These are phyloP conservation scores for Nemania bipapillata DNA, from an alignment of 2,329 filamentous ascomycete species.

Conservation along the genomic window DNA sequence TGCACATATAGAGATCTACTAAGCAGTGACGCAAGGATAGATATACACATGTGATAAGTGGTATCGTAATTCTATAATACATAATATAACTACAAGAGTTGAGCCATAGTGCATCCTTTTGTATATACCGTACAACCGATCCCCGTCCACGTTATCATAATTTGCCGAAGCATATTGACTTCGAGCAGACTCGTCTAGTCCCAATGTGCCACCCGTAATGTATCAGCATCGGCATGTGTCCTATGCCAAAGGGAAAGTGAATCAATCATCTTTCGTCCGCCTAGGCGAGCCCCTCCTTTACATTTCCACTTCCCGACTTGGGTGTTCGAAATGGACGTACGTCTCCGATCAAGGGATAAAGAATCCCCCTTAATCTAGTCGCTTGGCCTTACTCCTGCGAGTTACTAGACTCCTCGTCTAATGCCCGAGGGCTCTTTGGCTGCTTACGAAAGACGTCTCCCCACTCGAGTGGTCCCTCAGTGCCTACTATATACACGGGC, in stretches of 20 bases:
- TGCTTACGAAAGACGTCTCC: constrained; percentile 30
- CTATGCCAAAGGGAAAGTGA: not conserved
- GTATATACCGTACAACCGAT: constrained; percentile 17
- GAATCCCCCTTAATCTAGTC: not conserved
- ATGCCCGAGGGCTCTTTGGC: constrained; percentile 5
- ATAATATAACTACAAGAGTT: constrained; percentile 28
- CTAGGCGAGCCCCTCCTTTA: not conserved
- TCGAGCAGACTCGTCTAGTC: not conserved
- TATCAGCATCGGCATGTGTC: not conserved
- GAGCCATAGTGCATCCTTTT: constrained; percentile 13
- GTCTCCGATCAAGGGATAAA: not conserved
- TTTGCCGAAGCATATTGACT: constrained; percentile 16
- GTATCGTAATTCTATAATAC: constrained; percentile 30
- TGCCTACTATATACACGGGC: constrained; percentile 60
- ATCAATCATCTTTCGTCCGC: not conserved
- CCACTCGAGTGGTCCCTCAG: constrained; percentile 25
- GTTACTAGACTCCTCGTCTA: not conserved
- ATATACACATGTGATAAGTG: constrained; percentile 14
- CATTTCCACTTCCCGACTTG: not conserved
- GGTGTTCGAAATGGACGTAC: not conserved
- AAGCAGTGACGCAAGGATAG: not conserved
- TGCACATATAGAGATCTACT: too few species aligned
- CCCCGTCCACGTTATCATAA: constrained; percentile 14
- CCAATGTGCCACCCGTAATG: not conserved
- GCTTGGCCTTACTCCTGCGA: not conserved